phyloP scores from a whole-genome alignment of 1,139 yeast genomes.

The Hemisphaericaspora xylofermentans region DNA sequence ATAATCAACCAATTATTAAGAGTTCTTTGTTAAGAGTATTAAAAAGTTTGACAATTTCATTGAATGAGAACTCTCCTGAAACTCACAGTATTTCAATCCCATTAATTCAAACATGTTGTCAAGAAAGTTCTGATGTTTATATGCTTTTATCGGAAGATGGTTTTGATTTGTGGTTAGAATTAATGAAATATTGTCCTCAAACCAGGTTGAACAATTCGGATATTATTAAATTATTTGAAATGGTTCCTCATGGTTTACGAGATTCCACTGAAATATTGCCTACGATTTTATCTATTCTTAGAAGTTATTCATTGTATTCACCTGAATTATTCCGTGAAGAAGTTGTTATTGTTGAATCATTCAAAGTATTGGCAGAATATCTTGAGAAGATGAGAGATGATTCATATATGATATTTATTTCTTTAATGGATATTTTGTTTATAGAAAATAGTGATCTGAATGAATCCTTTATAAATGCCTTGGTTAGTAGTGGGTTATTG shows the following conservation, averaged over 20 bases:
- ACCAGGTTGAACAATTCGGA: slow-evolving; percentile 21
- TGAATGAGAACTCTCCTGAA: slow-evolving; percentile 56
- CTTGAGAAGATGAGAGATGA: slow-evolving; percentile 70
- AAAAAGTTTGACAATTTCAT: slow-evolving; percentile 61
- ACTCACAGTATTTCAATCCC: slow-evolving; percentile 70
- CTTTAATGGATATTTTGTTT: slow-evolving; percentile 58
- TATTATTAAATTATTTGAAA: slow-evolving; percentile 46
- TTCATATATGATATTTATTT: slow-evolving; percentile 54
- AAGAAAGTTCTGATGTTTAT: slow-evolving; percentile 56
- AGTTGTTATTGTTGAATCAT: slow-evolving; percentile 37
- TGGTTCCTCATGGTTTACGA: slow-evolving; percentile 49
- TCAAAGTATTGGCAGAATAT: slow-evolving; percentile 55
- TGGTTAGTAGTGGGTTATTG: slow-evolving; percentile 49
- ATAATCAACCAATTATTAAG: slow-evolving; percentile 65
- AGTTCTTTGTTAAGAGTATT: slow-evolving; percentile 71
- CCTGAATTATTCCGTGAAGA: slow-evolving; percentile 45
- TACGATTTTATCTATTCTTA: slow-evolving; percentile 60
- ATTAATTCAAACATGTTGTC: slow-evolving; percentile 62
- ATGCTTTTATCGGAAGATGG: slow-evolving; percentile 82
- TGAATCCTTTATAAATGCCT: slow-evolving; percentile 30
- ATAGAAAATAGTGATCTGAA: slow-evolving; percentile 25
- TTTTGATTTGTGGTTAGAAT: slow-evolving; percentile 74
- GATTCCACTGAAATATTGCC: slow-evolving; percentile 79
- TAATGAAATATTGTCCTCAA: slow-evolving; percentile 57
- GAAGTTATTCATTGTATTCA: slow-evolving; percentile 67